phyloP scores from a whole-genome alignment of 2,329 filamentous ascomycete genomes.

The Lasiodiplodia sp. region DNA sequence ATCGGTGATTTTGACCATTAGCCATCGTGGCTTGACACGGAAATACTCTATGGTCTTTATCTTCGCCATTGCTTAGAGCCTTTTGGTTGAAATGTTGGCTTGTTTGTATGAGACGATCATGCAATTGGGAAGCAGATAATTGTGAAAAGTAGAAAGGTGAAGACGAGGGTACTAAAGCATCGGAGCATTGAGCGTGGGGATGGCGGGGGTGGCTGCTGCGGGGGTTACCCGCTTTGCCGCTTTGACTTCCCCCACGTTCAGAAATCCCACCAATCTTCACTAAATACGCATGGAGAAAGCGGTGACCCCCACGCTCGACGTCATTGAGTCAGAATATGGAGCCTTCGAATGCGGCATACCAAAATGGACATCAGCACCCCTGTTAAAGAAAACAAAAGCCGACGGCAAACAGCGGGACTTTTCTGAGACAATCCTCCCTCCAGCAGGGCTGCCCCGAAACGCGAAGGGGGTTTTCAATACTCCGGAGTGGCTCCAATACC shows the following conservation, averaged over 20 bases:
- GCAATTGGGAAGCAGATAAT: neutral
- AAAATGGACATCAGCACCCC: neutral
- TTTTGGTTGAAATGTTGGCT: neutral
- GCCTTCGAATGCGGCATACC: neutral
- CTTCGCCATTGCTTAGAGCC: slow-evolving; percentile 60
- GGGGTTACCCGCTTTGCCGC: neutral
- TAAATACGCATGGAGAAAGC: neutral
- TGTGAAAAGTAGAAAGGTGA: too few relatives aligned
- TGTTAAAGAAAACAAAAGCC: too few relatives aligned
- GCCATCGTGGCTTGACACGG: slow-evolving; percentile 75
- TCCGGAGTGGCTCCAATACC: too few relatives aligned
- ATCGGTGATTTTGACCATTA: slow-evolving; percentile 79
- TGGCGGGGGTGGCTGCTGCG: neutral
- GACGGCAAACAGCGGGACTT: too few relatives aligned
- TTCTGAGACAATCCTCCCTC: too few relatives aligned
- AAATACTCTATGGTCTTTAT: slow-evolving; percentile 76
- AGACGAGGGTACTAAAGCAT: neutral
- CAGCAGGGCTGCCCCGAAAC: too few relatives aligned
- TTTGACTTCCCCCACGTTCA: neutral
- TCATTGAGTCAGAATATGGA: neutral
- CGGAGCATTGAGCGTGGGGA: neutral
- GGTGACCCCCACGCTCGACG: neutral
- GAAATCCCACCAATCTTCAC: neutral
- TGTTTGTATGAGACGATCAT: neutral
- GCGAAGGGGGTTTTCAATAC: too few relatives aligned